Base-by-base conservation (phyloP, 2,329 filamentous ascomycete genomes). In the Penicillium brasilianum region DNA sequence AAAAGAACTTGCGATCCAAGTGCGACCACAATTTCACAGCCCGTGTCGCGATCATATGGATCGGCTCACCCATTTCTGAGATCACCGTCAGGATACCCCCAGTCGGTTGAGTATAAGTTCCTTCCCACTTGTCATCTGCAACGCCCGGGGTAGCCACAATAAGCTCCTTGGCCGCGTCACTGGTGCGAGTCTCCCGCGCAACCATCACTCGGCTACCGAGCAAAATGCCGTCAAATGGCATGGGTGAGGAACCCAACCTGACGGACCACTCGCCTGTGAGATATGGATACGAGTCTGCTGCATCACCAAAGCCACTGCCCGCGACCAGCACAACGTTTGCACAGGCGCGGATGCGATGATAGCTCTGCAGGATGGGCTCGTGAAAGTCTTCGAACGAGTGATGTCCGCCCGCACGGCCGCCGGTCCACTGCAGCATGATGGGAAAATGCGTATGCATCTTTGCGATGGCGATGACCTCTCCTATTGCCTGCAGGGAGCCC, bases 121-220 rank as follows among this genome's bases (percentile, higher is more conserved):
- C 44, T 25, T 48, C 44, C 44, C 48, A 49, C 9, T 57, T 20
- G 36, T 50, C 34, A 30, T 57, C 39, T 30, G 32, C 14, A 14
- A 57, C 36, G 14, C 55, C 55, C 1, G 55, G n/a, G 8, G 55
- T 50, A 13, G 8, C 25, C 16, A 10, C 18, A 25, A 57, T 57
- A 25, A 28, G 20, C 14, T 51, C 34, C 20, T 57, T 57, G 43
- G 44, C 44, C 6, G 44, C 44, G 20, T 48, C 22, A 25, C 56
- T 58, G 46, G 93, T 97, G 72, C 95, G 88, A 0, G 92, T 91
- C 78, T 97, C 93, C 81, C 95, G 94, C 58, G 93, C 90, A 53
- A 93, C 91, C 93, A 97, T 97, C 86, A 96, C 91, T 71, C 93
- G 91, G 77, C 91, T 95, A 69, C 92, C 93, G 69, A 97, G 96